Percentiles rank a stretch among this genome's conserved stretches.
phyloP scores from a whole-genome alignment of 345 rosid species.

The Cardamine resedifolia region DNA sequence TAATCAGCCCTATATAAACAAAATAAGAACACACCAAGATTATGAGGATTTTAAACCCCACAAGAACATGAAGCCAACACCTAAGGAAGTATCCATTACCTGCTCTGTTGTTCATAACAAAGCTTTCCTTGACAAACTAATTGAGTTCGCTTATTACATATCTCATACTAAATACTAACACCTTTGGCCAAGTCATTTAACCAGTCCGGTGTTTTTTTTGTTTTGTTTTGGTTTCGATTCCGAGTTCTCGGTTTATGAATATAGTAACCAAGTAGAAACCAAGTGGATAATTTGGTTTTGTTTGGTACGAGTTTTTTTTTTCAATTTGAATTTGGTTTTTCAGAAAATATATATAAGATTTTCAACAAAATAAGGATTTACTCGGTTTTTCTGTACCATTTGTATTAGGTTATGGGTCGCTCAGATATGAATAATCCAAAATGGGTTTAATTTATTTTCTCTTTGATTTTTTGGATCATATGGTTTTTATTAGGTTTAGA shows the following conservation, averaged over 20 bases:
- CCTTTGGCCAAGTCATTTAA: conserved; percentile 3
- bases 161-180: neutral
- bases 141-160: neutral
- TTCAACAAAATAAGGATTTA: neutral
- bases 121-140: neutral
- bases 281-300: neutral
- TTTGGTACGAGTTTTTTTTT: neutral
- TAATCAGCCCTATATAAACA: conserved; percentile 4
- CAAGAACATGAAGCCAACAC: neutral
- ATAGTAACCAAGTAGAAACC: neutral
- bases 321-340: neutral
- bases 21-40: neutral
- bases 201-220: neutral
- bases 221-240: neutral
- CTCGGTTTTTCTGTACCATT: neutral
- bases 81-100: neutral
- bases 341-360: neutral
- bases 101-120: neutral
- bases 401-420: neutral
- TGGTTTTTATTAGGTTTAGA: conserved; percentile 4
- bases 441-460: neutral
- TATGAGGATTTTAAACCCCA: neutral
- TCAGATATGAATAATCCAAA: neutral
- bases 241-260: neutral
- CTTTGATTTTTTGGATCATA: neutral